These are phyloP conservation scores for Lobosporangium transversale DNA, from an alignment of 192 early-diverging fungal genomes.

Conservation along the genomic window DNA sequence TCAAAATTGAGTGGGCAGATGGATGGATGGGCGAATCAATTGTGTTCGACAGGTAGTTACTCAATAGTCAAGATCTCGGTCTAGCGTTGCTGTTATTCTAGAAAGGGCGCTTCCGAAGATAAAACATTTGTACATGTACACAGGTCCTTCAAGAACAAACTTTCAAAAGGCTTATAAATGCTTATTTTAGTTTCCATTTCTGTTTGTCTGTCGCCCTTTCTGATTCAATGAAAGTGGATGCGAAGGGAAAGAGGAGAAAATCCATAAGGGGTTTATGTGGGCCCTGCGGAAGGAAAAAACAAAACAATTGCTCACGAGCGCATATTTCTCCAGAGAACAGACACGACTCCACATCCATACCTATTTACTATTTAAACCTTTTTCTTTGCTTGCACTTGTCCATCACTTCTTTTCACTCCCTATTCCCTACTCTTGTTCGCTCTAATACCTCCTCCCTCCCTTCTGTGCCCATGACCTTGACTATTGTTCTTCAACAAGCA, in stretches of 20 bases:
- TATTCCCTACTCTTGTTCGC: background rate
- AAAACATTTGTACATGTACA: background rate
- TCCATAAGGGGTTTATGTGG: conserved; percentile 1
- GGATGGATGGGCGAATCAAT: too few relatives aligned
- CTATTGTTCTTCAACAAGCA: conserved; percentile 44
- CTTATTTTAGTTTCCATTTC: background rate
- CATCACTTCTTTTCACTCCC: background rate
- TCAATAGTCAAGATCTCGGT: too few relatives aligned
- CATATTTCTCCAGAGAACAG: background rate
- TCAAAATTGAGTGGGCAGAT: too few relatives aligned
- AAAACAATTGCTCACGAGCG: background rate
- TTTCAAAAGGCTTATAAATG: background rate
- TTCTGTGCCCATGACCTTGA: conserved; percentile 34
- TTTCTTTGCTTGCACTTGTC: too few relatives aligned
- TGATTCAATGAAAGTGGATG: background rate
- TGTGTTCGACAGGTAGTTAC: too few relatives aligned
- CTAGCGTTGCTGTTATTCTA: background rate
- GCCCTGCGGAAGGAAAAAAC: conserved; percentile 1
- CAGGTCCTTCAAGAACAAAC: background rate
- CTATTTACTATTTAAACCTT: background rate
- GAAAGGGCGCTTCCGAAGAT: background rate
- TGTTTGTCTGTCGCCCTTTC: too few relatives aligned
- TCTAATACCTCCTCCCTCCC: background rate
- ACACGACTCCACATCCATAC: background rate
- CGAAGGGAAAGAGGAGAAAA: background rate